Evolutionary conservation across 2,329 filamentous ascomycete genomes (phyloP), one percentile per base, ranked within the genome.

Genomic region (Chaetothyriales sp.): DNA sequence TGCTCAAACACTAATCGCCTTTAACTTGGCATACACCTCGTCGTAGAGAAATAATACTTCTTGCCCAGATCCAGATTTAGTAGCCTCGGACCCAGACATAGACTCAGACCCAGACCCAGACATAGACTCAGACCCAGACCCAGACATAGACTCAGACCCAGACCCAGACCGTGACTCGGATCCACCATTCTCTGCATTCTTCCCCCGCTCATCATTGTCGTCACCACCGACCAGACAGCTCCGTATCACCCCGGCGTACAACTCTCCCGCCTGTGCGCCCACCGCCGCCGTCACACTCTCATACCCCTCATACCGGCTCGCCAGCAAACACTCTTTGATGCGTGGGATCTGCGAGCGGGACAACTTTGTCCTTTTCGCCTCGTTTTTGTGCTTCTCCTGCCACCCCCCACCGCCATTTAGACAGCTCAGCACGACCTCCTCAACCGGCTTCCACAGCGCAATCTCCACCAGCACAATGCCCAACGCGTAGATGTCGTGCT

Each of bases 391-490:
- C 22, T 25, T 25, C 22, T 3, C 22, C 6, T 25, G 22, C 22
- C n/a, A n/a, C n/a, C n/a, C n/a, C n/a, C 3, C 22, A 25, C 6
- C 22, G 3, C 22, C 22, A 25, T 25, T 19, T 7, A 44, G 18
- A 19, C 15, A n/a, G 15, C 15, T 44, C 15, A 19, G 5, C 40
- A 44, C 18, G 7, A 44, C 18, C 2, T n/a, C 18, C 40, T 44
- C 40, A 19, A 44, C 18, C 40, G 40, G 40, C 15, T 3, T n/a
- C 40, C 40, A 44, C 15, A 44, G 40, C 7, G 73, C 75, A 4
- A 79, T 68, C 59, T 80, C 76, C 2, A 77, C 64, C 4, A 78
- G 61, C 2, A 78, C 66, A 6, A 78, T 65, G 2, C 77, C 76
- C 0, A 79, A 65, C 18, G 70, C 69, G 59, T 78, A 78, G 6